Evolutionary conservation across 2,329 filamentous ascomycete genomes (phyloP), one percentile per base, ranked within the genome.

Genomic region (Phaeosphaeria sp.): DNA sequence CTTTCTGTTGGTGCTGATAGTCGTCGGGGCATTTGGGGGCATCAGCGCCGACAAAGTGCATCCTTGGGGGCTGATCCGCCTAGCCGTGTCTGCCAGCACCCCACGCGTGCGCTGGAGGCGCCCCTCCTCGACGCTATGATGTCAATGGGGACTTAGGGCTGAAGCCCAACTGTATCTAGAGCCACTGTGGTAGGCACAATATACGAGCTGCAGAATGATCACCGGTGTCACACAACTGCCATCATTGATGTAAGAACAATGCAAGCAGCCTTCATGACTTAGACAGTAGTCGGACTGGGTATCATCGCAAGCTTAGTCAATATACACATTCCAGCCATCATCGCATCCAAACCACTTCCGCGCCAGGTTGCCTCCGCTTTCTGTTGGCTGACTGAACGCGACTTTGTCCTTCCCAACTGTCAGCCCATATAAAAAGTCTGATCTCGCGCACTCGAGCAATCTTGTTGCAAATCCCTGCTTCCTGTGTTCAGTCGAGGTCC

Each of bases 341-440:
- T 81, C 77, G 47, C 75, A 76, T 21, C 83, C 85, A 65, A 84
- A 86, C 79, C 86, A 89, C 59, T 81, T 82, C 65, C 83, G 79
- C 9, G 87, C 86, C 62, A 90, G 76, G 43, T 76, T 77, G 15
- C 81, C 82, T 39, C 88, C 88, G 66, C 82, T 84, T 63, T 84
- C 84, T 0, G 88, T 90, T n/a, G 87, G 87, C 66, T 88, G 86
- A 65, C 86, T 88, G 75, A 90, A 89, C 2, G 87, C 87, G 41
- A 89, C 79, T 67, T 82, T 73, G 11, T 80, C 78, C 70, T 85
- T 87, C 18, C 81, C 77, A 48, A 88, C 79, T 41, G 81, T 80
- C 73, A 85, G 78, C 2, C 83, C 82, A 58, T 85, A 83, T 52
- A 86, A 79, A 66, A 87, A 87, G 65, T 84, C 81, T 56, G 77